Percentiles rank a stretch among this genome's conserved stretches.
These are phyloP conservation scores for Pleurotus citrinopileatus DNA, from an alignment of 768 basidiomycete species.

Conservation along the genomic window DNA sequence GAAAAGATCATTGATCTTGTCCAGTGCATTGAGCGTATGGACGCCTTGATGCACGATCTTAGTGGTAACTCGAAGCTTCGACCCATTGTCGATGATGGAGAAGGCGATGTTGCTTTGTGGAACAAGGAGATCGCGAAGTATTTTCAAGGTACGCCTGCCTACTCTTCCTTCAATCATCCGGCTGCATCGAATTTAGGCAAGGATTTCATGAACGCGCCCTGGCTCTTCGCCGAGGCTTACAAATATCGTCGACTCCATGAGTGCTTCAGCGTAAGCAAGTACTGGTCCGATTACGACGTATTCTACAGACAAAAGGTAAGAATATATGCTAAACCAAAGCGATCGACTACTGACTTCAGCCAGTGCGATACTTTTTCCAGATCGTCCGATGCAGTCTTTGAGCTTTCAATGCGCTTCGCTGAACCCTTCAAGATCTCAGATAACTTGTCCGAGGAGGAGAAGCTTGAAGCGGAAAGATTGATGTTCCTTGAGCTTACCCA, in stretches of 20 bases:
- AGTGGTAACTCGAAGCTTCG: constrained; percentile 81
- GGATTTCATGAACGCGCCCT: constrained; percentile 94
- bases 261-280: constrained; percentile 89
- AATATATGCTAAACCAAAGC: not conserved
- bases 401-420: constrained; percentile 88
- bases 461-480: constrained; percentile 69
- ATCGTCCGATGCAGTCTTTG: constrained; percentile 89
- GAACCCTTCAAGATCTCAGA: constrained; percentile 72
- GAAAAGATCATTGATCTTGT: constrained; percentile 84
- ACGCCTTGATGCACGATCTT: constrained; percentile 82
- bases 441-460: constrained; percentile 48
- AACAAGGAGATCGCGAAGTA: constrained; percentile 96
- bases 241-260: constrained; percentile 90
- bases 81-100: constrained; percentile 87
- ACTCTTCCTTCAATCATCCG: constrained; percentile 9
- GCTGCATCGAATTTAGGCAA: constrained; percentile 46
- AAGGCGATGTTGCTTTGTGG: constrained; percentile 92
- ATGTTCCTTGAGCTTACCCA: constrained; percentile 95
- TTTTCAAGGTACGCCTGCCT: constrained; percentile 81
- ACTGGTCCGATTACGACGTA: constrained; percentile 89
- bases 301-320: constrained; percentile 89
- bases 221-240: constrained; percentile 95
- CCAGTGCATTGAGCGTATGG: constrained; percentile 86
- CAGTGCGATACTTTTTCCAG: constrained; percentile 95
- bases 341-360: constrained; percentile 10